These are phyloP conservation scores for Eucalyptus erythrocorys DNA, from an alignment of 345 rosid genomes.

Conservation along the genomic window DNA sequence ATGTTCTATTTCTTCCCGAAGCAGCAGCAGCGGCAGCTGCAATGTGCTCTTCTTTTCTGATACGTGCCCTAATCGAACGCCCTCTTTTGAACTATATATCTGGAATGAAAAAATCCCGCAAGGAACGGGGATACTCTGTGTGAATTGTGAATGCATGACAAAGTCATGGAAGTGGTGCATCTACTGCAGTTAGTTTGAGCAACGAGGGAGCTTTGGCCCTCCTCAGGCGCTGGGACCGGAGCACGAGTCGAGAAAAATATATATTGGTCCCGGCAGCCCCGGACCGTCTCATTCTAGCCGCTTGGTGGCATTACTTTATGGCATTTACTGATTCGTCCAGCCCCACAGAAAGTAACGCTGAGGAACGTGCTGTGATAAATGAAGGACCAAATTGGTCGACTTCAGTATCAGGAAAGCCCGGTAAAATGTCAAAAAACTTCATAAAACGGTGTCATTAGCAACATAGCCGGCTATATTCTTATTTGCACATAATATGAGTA, in stretches of 20 bases:
- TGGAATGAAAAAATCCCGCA: background rate
- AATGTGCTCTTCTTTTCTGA: background rate
- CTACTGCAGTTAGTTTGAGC: background rate
- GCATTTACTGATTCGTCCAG: background rate
- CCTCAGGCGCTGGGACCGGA: rapidly evolving
- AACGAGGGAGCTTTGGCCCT: background rate
- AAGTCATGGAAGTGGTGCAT: background rate
- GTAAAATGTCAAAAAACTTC: background rate
- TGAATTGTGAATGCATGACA: background rate
- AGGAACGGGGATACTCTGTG: background rate
- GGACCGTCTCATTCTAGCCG: background rate
- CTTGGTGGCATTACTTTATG: background rate
- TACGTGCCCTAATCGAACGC: background rate
- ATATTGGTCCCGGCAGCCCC: background rate
- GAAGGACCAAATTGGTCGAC: background rate
- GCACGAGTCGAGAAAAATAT: background rate
- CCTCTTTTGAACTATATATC: background rate
- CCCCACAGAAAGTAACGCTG: background rate
- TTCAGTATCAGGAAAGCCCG: background rate
- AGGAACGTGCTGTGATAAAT: background rate
- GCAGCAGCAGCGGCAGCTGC: background rate
- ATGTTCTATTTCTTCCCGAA: background rate
- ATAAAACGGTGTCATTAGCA: background rate
- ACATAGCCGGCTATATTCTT: background rate
- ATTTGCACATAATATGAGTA: background rate